Evolutionary conservation across 2,329 filamentous ascomycete species (phyloP).

Genomic region (Scedosporium minutisporum): DNA sequence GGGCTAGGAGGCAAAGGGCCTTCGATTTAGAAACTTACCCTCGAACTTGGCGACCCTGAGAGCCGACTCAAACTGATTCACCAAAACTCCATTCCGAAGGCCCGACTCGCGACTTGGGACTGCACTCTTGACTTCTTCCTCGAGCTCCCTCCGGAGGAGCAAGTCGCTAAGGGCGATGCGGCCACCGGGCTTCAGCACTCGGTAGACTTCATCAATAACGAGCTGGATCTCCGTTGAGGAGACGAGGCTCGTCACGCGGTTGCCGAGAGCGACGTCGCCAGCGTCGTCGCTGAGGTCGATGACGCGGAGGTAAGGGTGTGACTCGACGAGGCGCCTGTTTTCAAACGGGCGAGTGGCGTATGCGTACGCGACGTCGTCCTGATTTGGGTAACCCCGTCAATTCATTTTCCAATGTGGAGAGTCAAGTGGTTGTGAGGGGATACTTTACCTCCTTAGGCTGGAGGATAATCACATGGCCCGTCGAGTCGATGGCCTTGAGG

Average conservation of each 20-base stretch:
- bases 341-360: not conserved
- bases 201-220: not conserved
- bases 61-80: not conserved
- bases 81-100: not conserved
- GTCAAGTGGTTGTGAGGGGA: not conserved
- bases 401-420: not conserved
- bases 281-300: not conserved
- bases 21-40: not conserved
- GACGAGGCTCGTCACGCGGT: not conserved
- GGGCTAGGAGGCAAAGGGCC: not conserved
- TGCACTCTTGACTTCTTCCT: not conserved
- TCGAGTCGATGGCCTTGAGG: not conserved
- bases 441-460: not conserved
- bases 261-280: not conserved
- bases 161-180: not conserved
- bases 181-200: conserved; percentile 1
- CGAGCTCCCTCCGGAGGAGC: conserved; percentile 1
- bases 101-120: not conserved
- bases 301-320: not conserved
- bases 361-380: not conserved
- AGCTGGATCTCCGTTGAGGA: not conserved
- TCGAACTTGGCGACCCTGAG: not conserved
- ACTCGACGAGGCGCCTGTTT: conserved; percentile 2
- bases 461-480: conserved; percentile 2
- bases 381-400: not conserved